Evolutionary conservation across 305 asterid genomes (phyloP).

Genomic region (Fraxinus ornus): DNA sequence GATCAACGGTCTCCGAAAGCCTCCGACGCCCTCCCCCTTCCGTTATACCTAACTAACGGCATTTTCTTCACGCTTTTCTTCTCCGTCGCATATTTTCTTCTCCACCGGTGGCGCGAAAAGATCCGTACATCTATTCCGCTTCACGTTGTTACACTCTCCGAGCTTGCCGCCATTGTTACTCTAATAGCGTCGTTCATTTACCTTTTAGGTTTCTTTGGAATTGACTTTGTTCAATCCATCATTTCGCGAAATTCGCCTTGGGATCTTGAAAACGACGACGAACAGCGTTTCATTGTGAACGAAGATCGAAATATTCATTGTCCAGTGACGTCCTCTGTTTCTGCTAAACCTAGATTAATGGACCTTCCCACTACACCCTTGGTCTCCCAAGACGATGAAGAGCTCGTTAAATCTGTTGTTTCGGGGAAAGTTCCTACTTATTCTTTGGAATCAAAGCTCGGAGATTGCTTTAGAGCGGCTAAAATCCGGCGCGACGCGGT

Average conservation of each 20-base stretch:
- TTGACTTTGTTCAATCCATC: constrained; percentile 79
- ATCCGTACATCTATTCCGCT: constrained; percentile 83
- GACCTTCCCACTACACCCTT: constrained; percentile 34
- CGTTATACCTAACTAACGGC: constrained; percentile 78
- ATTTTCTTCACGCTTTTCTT: constrained; percentile 86
- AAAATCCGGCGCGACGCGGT: constrained; percentile 72
- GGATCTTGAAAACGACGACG: constrained; percentile 49
- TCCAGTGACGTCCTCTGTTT: constrained; percentile 19
- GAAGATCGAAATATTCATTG: constrained; percentile 42
- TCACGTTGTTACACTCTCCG: constrained; percentile 76
- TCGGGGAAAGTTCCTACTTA: constrained; percentile 69
- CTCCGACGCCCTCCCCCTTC: constrained; percentile 88
- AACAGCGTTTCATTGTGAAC: constrained; percentile 41
- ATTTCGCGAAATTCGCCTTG: constrained; percentile 45
- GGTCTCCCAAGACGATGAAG: constrained; percentile 52
- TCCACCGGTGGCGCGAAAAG: constrained; percentile 91
- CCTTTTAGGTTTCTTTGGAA: constrained; percentile 83
- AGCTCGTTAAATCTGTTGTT: constrained; percentile 56
- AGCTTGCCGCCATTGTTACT: constrained; percentile 64
- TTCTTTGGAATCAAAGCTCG: constrained; percentile 68
- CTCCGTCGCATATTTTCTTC: constrained; percentile 81
- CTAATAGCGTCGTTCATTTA: constrained; percentile 82
- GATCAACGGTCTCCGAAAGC: constrained; percentile 52
- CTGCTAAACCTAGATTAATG: constrained; percentile 24
- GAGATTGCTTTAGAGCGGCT: constrained; percentile 73